These are phyloP conservation scores for Marsdenia floribunda DNA, from an alignment of 257 asterid species.

Conservation along the genomic window DNA sequence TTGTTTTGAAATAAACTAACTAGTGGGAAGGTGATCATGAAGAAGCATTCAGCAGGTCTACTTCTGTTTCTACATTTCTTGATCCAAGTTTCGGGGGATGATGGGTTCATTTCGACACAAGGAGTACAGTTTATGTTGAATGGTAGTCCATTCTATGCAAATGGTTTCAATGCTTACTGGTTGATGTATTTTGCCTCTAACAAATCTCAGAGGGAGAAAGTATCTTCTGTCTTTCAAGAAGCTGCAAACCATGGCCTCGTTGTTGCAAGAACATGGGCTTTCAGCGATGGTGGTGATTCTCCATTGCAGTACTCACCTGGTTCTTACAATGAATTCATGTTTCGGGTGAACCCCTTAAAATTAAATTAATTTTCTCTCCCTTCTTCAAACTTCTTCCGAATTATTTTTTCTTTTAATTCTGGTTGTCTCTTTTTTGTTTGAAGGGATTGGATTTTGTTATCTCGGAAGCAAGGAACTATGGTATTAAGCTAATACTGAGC, in stretches of 20 bases:
- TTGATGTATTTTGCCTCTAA: slow-evolving; percentile 9
- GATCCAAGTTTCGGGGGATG: slow-evolving; percentile 24
- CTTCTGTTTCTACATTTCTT: slow-evolving; percentile 18
- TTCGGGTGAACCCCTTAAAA: slow-evolving; percentile 31
- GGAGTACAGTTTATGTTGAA: slow-evolving; percentile 14
- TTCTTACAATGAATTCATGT: slow-evolving; percentile 47
- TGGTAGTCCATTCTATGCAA: slow-evolving; percentile 6
- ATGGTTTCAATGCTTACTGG: slow-evolving; percentile 19
- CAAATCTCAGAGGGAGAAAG: background rate
- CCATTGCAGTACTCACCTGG: slow-evolving; percentile 63
- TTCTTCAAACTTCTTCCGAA: no score
- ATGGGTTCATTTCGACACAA: slow-evolving; percentile 37
- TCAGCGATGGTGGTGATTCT: slow-evolving; percentile 50
- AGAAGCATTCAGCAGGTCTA: slow-evolving; percentile 14
- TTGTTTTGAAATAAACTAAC: no score
- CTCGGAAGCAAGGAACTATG: slow-evolving; percentile 51
- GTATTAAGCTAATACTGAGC: slow-evolving; percentile 56
- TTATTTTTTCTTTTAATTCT: background rate
- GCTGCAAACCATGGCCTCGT: slow-evolving; percentile 8
- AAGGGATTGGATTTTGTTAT: slow-evolving; percentile 70
- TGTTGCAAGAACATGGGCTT: slow-evolving; percentile 57
- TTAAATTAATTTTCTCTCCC: no score
- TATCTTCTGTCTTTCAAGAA: slow-evolving; percentile 5
- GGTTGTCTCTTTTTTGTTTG: background rate
- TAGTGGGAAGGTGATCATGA: slow-evolving; percentile 7